A percentile compares a stretch with the other conserved stretches of the same genome.
Conservation (phyloP, 805 yeast genomes). For the Henningerozyma blattae region DNA sequence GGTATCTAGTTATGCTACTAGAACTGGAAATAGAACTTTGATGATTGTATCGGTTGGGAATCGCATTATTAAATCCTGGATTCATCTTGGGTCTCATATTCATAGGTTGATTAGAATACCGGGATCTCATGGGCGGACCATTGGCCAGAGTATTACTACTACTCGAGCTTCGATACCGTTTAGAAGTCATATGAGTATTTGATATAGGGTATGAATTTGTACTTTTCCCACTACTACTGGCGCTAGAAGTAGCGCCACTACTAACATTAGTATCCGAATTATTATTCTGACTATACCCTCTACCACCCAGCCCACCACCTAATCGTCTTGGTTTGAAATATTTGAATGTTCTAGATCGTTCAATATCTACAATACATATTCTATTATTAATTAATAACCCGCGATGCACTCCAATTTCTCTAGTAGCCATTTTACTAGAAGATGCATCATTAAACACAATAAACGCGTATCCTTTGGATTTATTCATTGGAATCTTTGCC, state of each 20-base stretch:
- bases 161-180: background rate
- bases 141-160: background rate
- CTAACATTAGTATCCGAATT: no score
- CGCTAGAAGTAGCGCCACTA: background rate
- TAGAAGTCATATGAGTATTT: background rate
- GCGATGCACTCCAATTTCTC: slow-evolving; percentile 37
- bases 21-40: background rate
- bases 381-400: slow-evolving; percentile 40
- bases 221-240: background rate
- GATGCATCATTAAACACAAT: slow-evolving; percentile 50
- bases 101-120: no score
- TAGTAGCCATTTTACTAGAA: slow-evolving; percentile 51
- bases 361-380: slow-evolving; percentile 55
- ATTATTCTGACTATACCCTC: no score
- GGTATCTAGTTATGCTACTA: background rate
- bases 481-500: slow-evolving; percentile 5
- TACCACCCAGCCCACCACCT: slow-evolving; percentile 92
- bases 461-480: slow-evolving; percentile 77
- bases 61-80: background rate
- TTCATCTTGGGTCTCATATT: background rate
- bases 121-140: background rate
- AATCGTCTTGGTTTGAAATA: slow-evolving; percentile 64
- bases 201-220: background rate
- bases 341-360: slow-evolving; percentile 52
- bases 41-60: background rate